Base-by-base conservation (phyloP, 1,284 basidiomycete genomes). In the Moniliophthora roreri region DNA sequence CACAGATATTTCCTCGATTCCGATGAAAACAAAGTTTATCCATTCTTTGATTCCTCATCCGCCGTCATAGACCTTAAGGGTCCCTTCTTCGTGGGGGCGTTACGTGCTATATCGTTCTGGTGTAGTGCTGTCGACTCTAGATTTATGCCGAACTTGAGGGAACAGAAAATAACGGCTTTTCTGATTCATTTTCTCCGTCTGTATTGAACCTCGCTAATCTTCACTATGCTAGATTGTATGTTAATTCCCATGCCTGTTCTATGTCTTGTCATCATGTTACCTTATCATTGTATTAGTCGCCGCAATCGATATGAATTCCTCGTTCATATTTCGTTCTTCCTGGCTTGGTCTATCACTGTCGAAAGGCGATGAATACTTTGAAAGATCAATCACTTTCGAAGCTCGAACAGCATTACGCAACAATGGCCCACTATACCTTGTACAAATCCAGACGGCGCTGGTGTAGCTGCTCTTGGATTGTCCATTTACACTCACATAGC, bases 11-110 rank as follows among this genome's bases (percentile, higher is more conserved):
- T 51, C 20, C 41, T 40, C 32, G 24, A 58, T 61, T 49, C 67
- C 64, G 75, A 80, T 71, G 84, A 87, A 86, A 86, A 76, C 64
- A 67, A 81, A 88, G 85, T 87, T 88, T 79, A 88, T 88, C 85
- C 85, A 87, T 88, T 88, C 85, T 76, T 88, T 87, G 85, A 88
- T 71, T 69, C 73, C 72, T 72, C 65, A 67, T 63, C 60, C 57
- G 54, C 60, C 60, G 66, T 66, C 62, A 64, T 62, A 62, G 65
- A 63, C 62, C 59, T 58, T 51, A 56, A 57, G 58, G 64, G 69
- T 70, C 71, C 64, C 71, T 67, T 68, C 63, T 63, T 56, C 58
- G 63, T 64, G 61, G 56, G 62, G 61, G 64, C 68, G 59, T 71
- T 74, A 70, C 64, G 60, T 60, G 58, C 61, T 65, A 47, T 64